Conservation (phyloP, 768 basidiomycete genomes). For the Butyriboletus loyo region DNA sequence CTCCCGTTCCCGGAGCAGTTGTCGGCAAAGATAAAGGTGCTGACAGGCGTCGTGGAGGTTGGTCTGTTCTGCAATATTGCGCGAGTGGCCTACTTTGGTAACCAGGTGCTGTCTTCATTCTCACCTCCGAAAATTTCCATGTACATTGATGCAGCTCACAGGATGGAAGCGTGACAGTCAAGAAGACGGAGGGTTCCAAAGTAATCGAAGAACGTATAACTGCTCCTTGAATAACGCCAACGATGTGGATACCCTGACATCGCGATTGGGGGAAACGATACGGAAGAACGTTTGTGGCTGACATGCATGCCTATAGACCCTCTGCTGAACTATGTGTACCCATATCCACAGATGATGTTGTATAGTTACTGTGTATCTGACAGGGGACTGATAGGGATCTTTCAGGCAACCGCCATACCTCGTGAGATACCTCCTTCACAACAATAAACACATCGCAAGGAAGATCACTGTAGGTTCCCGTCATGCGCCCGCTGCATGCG, state of each 20-base stretch:
- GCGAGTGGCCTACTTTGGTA: conserved; percentile 95
- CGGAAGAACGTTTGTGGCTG: background rate
- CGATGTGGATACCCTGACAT: background rate
- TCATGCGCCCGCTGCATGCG: too few species aligned
- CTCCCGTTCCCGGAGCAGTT: conserved; percentile 44
- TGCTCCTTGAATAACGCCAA: background rate
- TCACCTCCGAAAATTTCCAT: background rate
- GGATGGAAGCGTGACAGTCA: conserved; percentile 72
- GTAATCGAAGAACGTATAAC: conserved; percentile 22
- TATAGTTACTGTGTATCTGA: background rate
- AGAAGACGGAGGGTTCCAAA: conserved; percentile 33
- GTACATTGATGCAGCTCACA: conserved; percentile 20
- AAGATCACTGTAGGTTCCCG: too few species aligned
- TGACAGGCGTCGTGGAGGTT: conserved; percentile 98
- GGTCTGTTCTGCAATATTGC: conserved; percentile 95
- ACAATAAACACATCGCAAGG: too few species aligned
- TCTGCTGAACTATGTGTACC: background rate
- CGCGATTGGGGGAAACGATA: background rate
- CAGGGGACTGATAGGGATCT: background rate
- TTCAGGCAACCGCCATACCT: background rate
- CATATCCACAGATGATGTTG: background rate
- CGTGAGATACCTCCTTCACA: too few species aligned
- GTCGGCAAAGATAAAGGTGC: conserved; percentile 79
- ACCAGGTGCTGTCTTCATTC: conserved; percentile 47
- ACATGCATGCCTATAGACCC: background rate